These are phyloP conservation scores for Alternaria consortialis DNA, from an alignment of 2,329 filamentous ascomycete genomes.

Conservation along the genomic window DNA sequence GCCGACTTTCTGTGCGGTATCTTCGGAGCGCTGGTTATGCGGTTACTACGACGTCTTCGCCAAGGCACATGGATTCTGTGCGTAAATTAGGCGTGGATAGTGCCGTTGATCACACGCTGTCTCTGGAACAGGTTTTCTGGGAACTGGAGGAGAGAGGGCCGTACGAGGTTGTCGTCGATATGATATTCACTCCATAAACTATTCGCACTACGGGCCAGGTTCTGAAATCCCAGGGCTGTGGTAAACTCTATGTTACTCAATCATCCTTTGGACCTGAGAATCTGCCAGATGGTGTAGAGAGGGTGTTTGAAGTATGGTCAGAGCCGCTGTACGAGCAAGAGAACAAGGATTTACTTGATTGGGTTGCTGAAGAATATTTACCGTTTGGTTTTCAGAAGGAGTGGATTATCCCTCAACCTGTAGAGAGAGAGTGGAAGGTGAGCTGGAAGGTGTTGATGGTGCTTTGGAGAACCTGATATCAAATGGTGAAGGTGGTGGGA, in stretches of 20 bases:
- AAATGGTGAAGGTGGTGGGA: background rate
- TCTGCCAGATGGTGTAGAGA: background rate
- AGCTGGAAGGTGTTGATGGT: background rate
- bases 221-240: background rate
- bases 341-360: background rate
- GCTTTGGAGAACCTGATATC: background rate
- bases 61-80: background rate
- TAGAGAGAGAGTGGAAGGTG: background rate
- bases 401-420: background rate
- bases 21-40: background rate
- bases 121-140: background rate
- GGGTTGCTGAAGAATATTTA: background rate
- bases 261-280: background rate
- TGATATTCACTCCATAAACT: background rate
- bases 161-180: background rate
- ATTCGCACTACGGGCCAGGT: background rate
- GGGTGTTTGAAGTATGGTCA: background rate
- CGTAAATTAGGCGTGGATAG: accelerated
- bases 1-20: background rate
- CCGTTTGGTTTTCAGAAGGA: background rate
- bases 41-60: background rate
- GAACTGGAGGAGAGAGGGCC: background rate
- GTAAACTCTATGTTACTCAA: background rate
- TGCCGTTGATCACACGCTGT: background rate
- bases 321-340: background rate